Evolutionary conservation across 202 grass and related monocot genomes (phyloP).

Genomic region (Hordeum pubiflorum): DNA sequence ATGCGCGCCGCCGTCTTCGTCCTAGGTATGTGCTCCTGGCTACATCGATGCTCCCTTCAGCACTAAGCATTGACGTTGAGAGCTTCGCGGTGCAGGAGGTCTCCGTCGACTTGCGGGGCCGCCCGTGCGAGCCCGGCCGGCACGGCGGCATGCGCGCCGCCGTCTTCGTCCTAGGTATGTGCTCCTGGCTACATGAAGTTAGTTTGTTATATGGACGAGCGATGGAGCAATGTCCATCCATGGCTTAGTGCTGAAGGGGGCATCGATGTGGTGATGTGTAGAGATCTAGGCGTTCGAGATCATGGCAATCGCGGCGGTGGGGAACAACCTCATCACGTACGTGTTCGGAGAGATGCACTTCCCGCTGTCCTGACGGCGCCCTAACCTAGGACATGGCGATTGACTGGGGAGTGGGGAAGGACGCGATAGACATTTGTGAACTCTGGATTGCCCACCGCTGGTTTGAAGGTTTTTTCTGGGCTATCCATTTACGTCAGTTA

Average conservation of each 20-base stretch:
- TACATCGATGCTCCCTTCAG: too few relatives aligned
- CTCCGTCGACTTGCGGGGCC: slow-evolving; percentile 73
- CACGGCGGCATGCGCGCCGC: slow-evolving; percentile 92
- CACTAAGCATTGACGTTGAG: slow-evolving; percentile 53
- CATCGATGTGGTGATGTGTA: neutral
- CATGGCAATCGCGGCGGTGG: slow-evolving; percentile 96
- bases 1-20: slow-evolving; percentile 94
- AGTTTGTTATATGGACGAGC: neutral
- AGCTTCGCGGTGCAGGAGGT: slow-evolving; percentile 35
- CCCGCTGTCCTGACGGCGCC: slow-evolving; percentile 28
- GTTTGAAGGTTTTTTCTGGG: too few relatives aligned
- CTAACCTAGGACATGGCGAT: too few relatives aligned
- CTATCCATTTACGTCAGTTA: too few relatives aligned
- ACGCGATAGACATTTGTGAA: too few relatives aligned
- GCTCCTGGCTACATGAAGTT: neutral
- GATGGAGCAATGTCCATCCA: neutral
- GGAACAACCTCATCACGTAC: slow-evolving; percentile 98
- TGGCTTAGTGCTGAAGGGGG: neutral
- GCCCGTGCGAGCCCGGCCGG: slow-evolving; percentile 44
- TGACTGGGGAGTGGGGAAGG: too few relatives aligned
- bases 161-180: slow-evolving; percentile 77
- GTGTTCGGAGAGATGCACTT: slow-evolving; percentile 98
- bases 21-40: slow-evolving; percentile 38
- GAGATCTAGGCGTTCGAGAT: slow-evolving; percentile 92
- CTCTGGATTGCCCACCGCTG: too few relatives aligned